Percentiles rank a stretch among this genome's conserved stretches.
phyloP scores from a whole-genome alignment of 192 early-diverging fungal species.

The Gigaspora rosea region DNA sequence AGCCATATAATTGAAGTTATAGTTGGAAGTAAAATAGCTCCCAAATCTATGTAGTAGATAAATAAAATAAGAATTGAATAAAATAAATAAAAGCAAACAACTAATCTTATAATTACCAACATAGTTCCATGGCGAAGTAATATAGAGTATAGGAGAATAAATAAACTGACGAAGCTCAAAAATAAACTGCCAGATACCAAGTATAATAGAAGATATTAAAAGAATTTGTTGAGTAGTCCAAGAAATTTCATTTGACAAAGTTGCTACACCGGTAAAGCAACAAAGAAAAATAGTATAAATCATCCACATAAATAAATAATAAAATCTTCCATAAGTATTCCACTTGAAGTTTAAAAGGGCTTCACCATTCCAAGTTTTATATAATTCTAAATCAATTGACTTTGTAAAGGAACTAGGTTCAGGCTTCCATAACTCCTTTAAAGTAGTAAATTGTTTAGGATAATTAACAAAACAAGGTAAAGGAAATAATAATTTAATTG shows the following conservation, averaged over 20 bases:
- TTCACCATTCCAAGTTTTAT: slow-evolving; percentile 5
- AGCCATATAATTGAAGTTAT: neutral
- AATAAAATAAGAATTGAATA: too few relatives aligned
- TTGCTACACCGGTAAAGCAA: neutral
- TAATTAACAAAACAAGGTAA: neutral
- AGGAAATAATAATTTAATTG: too few relatives aligned
- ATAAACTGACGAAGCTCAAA: slow-evolving; percentile 4
- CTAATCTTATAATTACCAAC: neutral
- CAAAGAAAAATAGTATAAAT: neutral
- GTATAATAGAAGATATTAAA: neutral
- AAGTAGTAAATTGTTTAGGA: neutral
- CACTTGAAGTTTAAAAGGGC: neutral
- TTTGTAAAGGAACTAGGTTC: neutral
- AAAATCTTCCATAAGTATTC: slow-evolving; percentile 1
- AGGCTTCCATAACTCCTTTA: neutral
- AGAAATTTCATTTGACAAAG: neutral
- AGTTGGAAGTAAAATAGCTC: neutral
- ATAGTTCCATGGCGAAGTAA: neutral
- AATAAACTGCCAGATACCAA: neutral
- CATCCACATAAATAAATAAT: neutral
- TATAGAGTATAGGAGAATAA: neutral
- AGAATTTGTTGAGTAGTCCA: neutral
- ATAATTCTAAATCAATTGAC: neutral
- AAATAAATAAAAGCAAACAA: neutral
- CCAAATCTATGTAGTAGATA: too few relatives aligned